Evolutionary conservation across 2,329 filamentous ascomycete genomes (phyloP), one percentile per base, ranked within the genome.

Genomic region (Aspergillaceae sp.): DNA sequence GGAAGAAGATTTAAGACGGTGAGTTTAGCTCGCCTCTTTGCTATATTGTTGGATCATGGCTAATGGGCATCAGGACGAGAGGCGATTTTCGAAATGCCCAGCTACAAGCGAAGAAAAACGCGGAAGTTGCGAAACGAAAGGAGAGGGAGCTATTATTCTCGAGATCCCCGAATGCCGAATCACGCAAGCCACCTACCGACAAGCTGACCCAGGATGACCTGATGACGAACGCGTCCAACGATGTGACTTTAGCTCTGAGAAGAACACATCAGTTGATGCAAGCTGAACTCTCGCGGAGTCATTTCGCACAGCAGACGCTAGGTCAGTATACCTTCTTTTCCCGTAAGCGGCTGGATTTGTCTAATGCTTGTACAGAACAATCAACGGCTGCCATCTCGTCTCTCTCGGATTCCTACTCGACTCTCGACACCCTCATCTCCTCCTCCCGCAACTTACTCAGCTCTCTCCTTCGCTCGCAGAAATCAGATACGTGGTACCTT

Each of bases 401-500:
- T 52, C 77, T 98, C 1, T 81, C 84, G 3, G 85, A 94, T 57
- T 84, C 80, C 34, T 98, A 98, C 69, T 81, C 76, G 19, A 81
- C 82, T 42, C 78, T 97, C 4, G 87, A 91, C 57, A 79, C 79
- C 8, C 77, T 96, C 61, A 75, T 98, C 34, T 75, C 79, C 2
- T 85, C 79, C 47, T 90, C 86, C 40, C 78, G 80, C 53, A 83
- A 82, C 46, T 73, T 98, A 11, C 78, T 96, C 5, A 80, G 81
- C 5, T 87, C 87, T 11, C 73, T 98, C 40, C 71, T 97, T 41
- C 80, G 81, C 50, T 92, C 87, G 52, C 88, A 94, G 63, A 98
- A 98, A 75, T 92, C 85, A 54, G 92, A 98, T 63, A 96, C 90
- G 2, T 98, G 92, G 92, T 98, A 98, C 64, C 78, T 98, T 32